Percentiles rank a stretch among this genome's conserved stretches.
phyloP scores from a whole-genome alignment of 2,329 filamentous ascomycete species.

The Cladosporium colombiae region DNA sequence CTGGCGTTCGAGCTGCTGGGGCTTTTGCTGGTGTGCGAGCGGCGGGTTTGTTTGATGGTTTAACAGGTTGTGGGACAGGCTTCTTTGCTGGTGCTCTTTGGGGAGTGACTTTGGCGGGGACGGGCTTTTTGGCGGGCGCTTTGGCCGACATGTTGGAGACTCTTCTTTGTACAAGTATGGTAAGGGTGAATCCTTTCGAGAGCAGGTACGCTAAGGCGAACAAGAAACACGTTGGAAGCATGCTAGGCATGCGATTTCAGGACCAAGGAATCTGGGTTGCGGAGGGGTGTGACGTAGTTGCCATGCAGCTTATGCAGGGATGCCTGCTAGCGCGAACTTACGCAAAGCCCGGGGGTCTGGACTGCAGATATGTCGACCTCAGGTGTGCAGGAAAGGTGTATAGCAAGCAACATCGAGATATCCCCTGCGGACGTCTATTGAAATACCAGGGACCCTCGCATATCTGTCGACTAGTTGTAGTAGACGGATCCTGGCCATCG shows the following conservation, averaged over 20 bases:
- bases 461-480: background rate
- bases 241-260: background rate
- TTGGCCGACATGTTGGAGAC: constrained; percentile 19
- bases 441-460: background rate
- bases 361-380: constrained; percentile 6
- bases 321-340: background rate
- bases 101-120: constrained; percentile 9
- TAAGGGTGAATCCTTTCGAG: background rate
- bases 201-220: background rate
- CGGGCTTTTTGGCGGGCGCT: constrained; percentile 21
- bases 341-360: background rate
- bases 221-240: background rate
- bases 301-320: constrained; percentile 1
- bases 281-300: background rate
- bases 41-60: constrained; percentile 15
- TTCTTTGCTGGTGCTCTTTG: constrained; percentile 18
- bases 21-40: constrained; percentile 15
- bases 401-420: background rate
- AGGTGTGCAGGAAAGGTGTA: background rate
- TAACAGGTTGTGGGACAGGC: constrained; percentile 16
- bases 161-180: background rate
- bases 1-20: constrained; percentile 1
- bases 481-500: background rate
- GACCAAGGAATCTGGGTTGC: background rate
- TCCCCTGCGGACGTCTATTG: background rate